Evolutionary conservation across 352 stramenopile species (phyloP), one percentile per base, ranked within the genome.

Genomic region (Sclerospora graminicola): DNA sequence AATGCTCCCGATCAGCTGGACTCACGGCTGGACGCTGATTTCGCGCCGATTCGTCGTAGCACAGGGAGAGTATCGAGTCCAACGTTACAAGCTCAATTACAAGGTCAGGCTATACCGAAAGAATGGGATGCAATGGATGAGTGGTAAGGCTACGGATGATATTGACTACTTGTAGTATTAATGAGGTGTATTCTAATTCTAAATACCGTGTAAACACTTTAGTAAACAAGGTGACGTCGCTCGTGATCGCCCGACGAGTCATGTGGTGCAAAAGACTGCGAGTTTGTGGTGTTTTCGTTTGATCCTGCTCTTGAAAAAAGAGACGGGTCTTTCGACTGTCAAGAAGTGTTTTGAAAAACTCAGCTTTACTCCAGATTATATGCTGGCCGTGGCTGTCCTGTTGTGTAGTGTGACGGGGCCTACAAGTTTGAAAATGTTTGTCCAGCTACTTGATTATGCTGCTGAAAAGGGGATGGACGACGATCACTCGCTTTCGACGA

Each of bases 241-340:
- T 18, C 59, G 55, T 42, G 59, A 63, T 18, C 59, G 43, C 19
- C 28, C 41, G 41, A 42, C 53, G 7, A 67, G 50, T 37, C 45
- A 39, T 26, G 32, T 58, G 15, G 39, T 59, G 1, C 46, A 66
- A 29, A 69, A 65, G 24, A 70, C 42, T 37, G 66, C 77, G 32
- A 69, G 57, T 13, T 50, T 90, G 11, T 90, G 76, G 79, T 84
- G 61, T 31, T 70, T 90, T 21, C 79, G 79, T 8, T 30, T 88
- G 15, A 61, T 90, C 18, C 53, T 90, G 23, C 49, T 88, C 5
- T 51, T 90, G 19, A 90, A 90, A 53, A 85, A 84, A 45, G 76
- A 87, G 18, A 81, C 58, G 18, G 79, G 76, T 8, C 35, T 87
- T 15, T 74, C 82, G 29, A 51, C 60, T 2, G 59, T 90, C 19